A percentile compares a stretch with the other conserved stretches of the same genome.
These are phyloP conservation scores for sorghum (Sorghum bicolor) DNA, from an alignment of 176 grass and related monocot species.

Conservation along the genomic window Sorghum_bicolor_NCBIv3 NC_012871.2:65819001-65819500, in stretches of 20 bases:
- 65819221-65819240: neutral
- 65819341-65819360: constrained; percentile 52
- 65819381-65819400: constrained; percentile 83
- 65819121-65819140: constrained; percentile 2
- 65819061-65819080: neutral
- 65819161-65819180: neutral
- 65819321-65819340: neutral
- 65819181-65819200: neutral
- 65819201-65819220: neutral
- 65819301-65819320: neutral
- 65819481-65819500: constrained; percentile 81
- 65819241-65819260: too few relatives aligned
- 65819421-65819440: constrained; percentile 90
- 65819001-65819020: constrained; percentile 4
- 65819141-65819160: neutral
- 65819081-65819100: neutral
- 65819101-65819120: neutral
- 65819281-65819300: neutral
- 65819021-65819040: constrained; percentile 14
- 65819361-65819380: constrained; percentile 82
- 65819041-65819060: neutral
- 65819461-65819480: constrained; percentile 93
- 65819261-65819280: neutral
- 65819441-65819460: constrained; percentile 93
- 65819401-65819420: constrained; percentile 81